Conservation (phyloP, 2,329 filamentous ascomycete genomes). For the Paecilomyces dactylethromorphus region DNA sequence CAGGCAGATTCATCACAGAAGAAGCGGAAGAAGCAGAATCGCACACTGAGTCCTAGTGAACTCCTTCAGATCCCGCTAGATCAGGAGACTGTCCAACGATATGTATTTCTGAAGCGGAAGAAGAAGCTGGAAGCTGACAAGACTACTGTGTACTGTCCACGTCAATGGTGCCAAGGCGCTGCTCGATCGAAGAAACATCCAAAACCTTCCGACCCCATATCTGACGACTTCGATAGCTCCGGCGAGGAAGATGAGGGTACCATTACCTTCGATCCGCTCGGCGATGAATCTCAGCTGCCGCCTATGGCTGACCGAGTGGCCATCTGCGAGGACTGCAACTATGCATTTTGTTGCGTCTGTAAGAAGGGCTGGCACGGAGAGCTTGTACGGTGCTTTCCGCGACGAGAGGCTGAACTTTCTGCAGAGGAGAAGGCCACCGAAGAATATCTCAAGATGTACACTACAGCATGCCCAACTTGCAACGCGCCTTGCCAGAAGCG, state of each 20-base stretch:
- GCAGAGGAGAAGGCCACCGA: constrained; percentile 81
- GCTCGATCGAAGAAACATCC: constrained; percentile 69
- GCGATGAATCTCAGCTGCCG: constrained; percentile 35
- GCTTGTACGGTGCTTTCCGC: constrained; percentile 63
- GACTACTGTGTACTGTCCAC: constrained; percentile 84
- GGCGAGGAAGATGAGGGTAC: constrained; percentile 46
- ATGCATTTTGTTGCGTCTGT: constrained; percentile 79
- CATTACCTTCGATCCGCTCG: constrained; percentile 34
- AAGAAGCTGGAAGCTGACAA: constrained; percentile 87
- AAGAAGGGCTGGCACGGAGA: constrained; percentile 89
- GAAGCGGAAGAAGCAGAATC: constrained; percentile 55
- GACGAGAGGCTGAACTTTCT: constrained; percentile 61
- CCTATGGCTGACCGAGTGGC: constrained; percentile 61
- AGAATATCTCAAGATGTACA: constrained; percentile 75
- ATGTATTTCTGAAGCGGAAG: constrained; percentile 86
- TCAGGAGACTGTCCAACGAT: constrained; percentile 70
- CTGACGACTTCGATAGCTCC: constrained; percentile 43
- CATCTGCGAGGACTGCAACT: constrained; percentile 81
- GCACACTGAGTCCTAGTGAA: constrained; percentile 72
- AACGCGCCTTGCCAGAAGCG: constrained; percentile 80
- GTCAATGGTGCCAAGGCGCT: constrained; percentile 86
- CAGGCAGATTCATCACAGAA: constrained; percentile 15
- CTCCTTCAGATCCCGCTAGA: constrained; percentile 69
- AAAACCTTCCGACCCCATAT: constrained; percentile 61
- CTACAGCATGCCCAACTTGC: constrained; percentile 85